These are phyloP conservation scores for Geranium incanum DNA, from an alignment of 441 rosid genomes.

Conservation along the genomic window DNA sequence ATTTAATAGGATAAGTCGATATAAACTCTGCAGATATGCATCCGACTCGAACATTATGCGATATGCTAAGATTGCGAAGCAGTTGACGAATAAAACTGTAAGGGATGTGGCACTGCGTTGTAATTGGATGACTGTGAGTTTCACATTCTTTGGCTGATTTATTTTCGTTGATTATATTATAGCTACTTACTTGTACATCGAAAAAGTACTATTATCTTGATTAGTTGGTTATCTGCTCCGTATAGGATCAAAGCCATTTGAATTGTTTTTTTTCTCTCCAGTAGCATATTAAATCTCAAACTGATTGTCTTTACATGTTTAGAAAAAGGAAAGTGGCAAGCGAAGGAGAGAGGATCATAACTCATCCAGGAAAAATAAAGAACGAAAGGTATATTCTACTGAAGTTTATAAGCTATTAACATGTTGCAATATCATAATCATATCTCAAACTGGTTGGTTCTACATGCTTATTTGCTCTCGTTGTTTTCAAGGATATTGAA, in stretches of 20 bases:
- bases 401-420: background rate
- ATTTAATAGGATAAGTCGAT: background rate
- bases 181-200: background rate
- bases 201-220: background rate
- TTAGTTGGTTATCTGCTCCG: background rate
- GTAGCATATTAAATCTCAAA: slow-evolving; percentile 13
- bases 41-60: slow-evolving; percentile 43
- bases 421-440: no score
- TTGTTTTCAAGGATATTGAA: no score
- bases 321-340: slow-evolving; percentile 84
- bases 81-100: slow-evolving; percentile 61
- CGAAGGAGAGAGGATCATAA: slow-evolving; percentile 75
- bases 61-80: slow-evolving; percentile 69
- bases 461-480: no score
- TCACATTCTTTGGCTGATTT: slow-evolving; percentile 2
- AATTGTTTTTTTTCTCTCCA: background rate
- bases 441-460: no score
- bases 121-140: slow-evolving; percentile 73
- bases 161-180: background rate
- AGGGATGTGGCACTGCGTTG: slow-evolving; percentile 73
- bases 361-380: slow-evolving; percentile 70
- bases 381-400: slow-evolving; percentile 53
- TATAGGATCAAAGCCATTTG: background rate
- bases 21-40: slow-evolving; percentile 37
- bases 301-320: slow-evolving; percentile 21